These are phyloP conservation scores for Remersonia thermophila DNA, from an alignment of 2,329 filamentous ascomycete genomes.

Conservation along the genomic window DNA sequence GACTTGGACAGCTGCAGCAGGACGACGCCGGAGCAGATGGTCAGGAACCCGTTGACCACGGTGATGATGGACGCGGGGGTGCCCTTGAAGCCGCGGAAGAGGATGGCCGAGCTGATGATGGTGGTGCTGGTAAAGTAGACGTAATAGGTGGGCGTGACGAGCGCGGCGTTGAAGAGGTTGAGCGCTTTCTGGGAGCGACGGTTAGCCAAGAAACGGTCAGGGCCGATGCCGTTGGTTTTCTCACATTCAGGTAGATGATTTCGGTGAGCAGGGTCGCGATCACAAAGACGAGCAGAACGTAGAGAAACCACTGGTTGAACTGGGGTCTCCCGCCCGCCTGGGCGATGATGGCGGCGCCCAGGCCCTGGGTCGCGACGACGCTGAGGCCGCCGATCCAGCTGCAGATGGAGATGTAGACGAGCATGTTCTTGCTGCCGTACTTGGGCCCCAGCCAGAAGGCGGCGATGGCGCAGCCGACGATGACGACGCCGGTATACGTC, in stretches of 20 bases:
- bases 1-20: constrained; percentile 94
- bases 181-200: constrained; percentile 68
- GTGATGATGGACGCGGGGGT: constrained; percentile 69
- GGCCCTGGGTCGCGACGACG: constrained; percentile 85
- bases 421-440: constrained; percentile 94
- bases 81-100: constrained; percentile 91
- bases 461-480: constrained; percentile 58
- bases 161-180: constrained; percentile 89
- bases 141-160: constrained; percentile 97
- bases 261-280: constrained; percentile 80
- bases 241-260: constrained; percentile 89
- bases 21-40: constrained; percentile 87
- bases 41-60: constrained; percentile 84
- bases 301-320: constrained; percentile 97
- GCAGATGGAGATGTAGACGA: constrained; percentile 94
- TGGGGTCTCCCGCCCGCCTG: constrained; percentile 71
- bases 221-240: constrained; percentile 29
- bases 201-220: constrained; percentile 4
- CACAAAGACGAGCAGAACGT: constrained; percentile 83
- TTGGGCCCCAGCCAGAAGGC: constrained; percentile 73
- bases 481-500: constrained; percentile 68
- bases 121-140: constrained; percentile 96
- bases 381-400: constrained; percentile 88
- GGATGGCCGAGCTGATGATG: constrained; percentile 81
- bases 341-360: constrained; percentile 82